phyloP scores from a whole-genome alignment of 2,329 filamentous ascomycete genomes.

The Didymella arachidicola region DNA sequence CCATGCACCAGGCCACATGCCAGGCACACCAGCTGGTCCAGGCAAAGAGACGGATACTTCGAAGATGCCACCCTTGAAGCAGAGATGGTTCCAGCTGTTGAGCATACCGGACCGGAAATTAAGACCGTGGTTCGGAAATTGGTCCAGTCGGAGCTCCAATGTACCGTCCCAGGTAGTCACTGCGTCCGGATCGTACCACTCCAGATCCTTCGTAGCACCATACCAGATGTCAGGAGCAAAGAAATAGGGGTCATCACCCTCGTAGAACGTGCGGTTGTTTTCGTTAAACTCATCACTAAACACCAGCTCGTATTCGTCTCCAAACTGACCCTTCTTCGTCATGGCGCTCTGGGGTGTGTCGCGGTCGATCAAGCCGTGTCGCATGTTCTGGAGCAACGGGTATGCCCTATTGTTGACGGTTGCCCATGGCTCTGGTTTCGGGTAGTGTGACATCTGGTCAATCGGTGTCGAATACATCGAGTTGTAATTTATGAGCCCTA shows the following conservation, averaged over 20 bases:
- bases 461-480: conserved; percentile 52
- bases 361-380: conserved; percentile 60
- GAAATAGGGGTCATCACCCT: conserved; percentile 65
- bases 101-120: conserved; percentile 61
- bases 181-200: conserved; percentile 63
- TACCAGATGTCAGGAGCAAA: conserved; percentile 64
- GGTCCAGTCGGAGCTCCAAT: conserved; percentile 57
- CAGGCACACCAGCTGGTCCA: conserved; percentile 58
- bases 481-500: conserved; percentile 51
- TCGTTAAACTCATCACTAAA: conserved; percentile 67
- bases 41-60: conserved; percentile 62
- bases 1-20: conserved; percentile 63
- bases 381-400: conserved; percentile 58
- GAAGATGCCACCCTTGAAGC: conserved; percentile 63
- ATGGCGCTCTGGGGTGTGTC: conserved; percentile 59
- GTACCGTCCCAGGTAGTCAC: conserved; percentile 59
- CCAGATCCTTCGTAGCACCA: conserved; percentile 59
- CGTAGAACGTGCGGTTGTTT: conserved; percentile 62
- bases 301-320: conserved; percentile 58
- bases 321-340: conserved; percentile 56
- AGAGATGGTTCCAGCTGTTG: conserved; percentile 63
- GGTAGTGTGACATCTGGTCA: conserved; percentile 48
- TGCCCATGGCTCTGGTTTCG: conserved; percentile 52
- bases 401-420: conserved; percentile 59
- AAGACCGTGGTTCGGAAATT: conserved; percentile 56